Base-by-base conservation (phyloP, 805 yeast species). In the Brettanomyces bruxellensis region DNA sequence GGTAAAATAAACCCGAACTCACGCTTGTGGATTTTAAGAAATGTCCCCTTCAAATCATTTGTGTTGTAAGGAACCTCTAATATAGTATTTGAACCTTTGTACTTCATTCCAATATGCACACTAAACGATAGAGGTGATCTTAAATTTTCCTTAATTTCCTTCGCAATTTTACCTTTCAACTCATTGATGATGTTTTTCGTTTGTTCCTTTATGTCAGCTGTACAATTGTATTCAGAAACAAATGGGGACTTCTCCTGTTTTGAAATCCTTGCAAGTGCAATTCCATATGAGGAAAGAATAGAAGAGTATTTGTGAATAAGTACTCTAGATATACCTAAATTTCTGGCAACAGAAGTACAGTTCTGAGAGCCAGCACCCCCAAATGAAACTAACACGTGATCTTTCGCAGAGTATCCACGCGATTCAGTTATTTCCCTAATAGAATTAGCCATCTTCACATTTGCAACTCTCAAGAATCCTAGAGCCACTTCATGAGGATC, bases 321-420 rank as follows among this genome's bases (percentile, higher is more conserved):
- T 3, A 86, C 85, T 35, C 74, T 74, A 11, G 67, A 58, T 38
- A 86, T 83, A 7, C 86, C 85, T 53, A 86, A 67, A 23, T 75
- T 73, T 47, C 75, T 71, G 0, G 93, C 93, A 28, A 86, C 76
- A 3, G 84, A 77, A 30, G 76, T 79, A 3, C 90, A 87, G 58
- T 83, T 88, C 64, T 86, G 95, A 7, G 95, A 95, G 45, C 95
- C 95, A 25, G 93, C 93, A 35, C 95, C 95, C 39, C 95, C 95
- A 62, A 86, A 86, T 4, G 88, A 73, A 2, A 86, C 91, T 50
- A 86, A 65, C 41, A 77, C 65, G 59, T 86, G 95, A 14, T 72
- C 68, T 7, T 82, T 60, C 0, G 78, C 75, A 43, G 73, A 72
- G 56, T 78, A 76, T 3, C 95, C 95, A 56, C 79, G 83, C 2